phyloP scores from a whole-genome alignment of 2,329 filamentous ascomycete genomes.

The Trichoderma koningiopsis region DNA sequence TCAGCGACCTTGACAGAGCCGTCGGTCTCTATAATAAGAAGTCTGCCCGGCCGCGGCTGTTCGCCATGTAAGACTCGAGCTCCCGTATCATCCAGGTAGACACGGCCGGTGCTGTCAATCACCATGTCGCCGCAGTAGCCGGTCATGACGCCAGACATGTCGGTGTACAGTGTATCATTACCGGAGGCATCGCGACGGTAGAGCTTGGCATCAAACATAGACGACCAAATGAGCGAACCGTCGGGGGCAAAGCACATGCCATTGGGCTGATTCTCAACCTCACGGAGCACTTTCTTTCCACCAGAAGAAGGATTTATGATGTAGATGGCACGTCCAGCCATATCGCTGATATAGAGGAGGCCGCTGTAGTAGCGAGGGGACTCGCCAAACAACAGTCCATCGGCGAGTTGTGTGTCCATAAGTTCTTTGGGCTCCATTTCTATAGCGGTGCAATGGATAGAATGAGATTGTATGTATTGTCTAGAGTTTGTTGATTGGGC shows the following conservation, averaged over 20 bases:
- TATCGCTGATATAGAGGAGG: constrained; percentile 9
- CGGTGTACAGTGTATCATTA: background rate
- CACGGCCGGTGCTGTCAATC: background rate
- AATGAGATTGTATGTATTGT: background rate
- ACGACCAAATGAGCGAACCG: constrained; percentile 2
- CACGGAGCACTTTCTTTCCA: background rate
- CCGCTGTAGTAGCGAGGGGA: background rate
- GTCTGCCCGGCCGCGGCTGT: background rate
- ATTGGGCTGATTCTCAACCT: background rate
- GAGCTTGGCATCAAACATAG: constrained; percentile 9
- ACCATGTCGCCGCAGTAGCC: constrained; percentile 6
- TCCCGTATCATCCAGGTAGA: constrained; percentile 1
- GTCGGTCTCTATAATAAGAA: constrained; percentile 1
- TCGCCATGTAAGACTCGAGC: constrained; percentile 10
- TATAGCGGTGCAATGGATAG: background rate
- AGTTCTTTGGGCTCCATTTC: background rate
- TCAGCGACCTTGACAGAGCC: background rate
- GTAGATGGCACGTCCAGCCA: background rate
- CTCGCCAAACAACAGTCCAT: constrained; percentile 5
- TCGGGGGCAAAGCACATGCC: background rate
- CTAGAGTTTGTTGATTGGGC: background rate
- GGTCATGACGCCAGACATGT: background rate
- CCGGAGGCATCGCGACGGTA: constrained; percentile 5
- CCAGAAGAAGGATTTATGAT: background rate
- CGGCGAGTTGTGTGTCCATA: background rate